Evolutionary conservation across 306 rosid genomes (phyloP), one percentile per base, ranked within the genome.

Genomic region (Prunus salicina): DNA sequence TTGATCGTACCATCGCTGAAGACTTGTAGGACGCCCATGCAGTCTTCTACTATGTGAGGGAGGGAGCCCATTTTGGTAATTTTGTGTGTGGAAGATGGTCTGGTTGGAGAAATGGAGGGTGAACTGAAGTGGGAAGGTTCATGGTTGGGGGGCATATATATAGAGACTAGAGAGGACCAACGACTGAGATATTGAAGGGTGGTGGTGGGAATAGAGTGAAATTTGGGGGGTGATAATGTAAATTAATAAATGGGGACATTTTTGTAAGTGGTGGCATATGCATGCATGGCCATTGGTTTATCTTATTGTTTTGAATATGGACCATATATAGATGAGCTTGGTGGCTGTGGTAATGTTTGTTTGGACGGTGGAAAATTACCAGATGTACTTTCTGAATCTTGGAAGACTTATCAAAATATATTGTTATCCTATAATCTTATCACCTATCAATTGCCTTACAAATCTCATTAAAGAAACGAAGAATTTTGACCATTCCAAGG

Each of bases 11-110:
- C 98, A 65, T 94, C 95, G 76, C 97, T 94, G 28, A 28, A 92
- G 79, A 94, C 89, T 72, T 92, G 86, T 71, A 94, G 90, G 76
- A 90, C 78, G 12, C 98, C 98, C 97, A 94, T 85, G 89, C 97
- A 94, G 32, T 94, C 98, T 73, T 94, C 98, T 16, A 90, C 88
- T 30, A 94, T 64, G 60, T 78, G 84, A 2, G 97, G 88, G 41
- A 89, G 91, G 18, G 97, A 91, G 77, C 89, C 93, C 98, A 94
- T 91, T 12, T n/a, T 65, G 6, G 6, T 60, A 3, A 19, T 13
- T 57, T 4, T 41, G 12, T 50, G 27, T 62, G 19, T 49, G 28
- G 4, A 7, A 28, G 34, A 2, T 22, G 52, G 28, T 22, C 61
- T 18, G 60, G 24, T n/a, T 25, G 28, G 62, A 6, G 49, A 28